A percentile compares a stretch with the other conserved stretches of the same genome.
Conservation (phyloP, 1,284 basidiomycete species). For the Veloboletus limbatus region DNA sequence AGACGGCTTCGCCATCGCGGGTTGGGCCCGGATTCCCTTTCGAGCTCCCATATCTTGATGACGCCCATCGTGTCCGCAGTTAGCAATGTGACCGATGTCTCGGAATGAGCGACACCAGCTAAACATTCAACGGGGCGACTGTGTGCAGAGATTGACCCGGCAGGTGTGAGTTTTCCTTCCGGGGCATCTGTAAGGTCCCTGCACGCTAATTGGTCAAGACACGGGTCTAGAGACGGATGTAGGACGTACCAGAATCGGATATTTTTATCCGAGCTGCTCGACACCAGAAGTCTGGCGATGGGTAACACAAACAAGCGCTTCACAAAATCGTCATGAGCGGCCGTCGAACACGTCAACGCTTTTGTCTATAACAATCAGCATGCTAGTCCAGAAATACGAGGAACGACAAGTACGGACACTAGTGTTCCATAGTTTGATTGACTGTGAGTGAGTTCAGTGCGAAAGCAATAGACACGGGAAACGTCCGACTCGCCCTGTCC, state of each 20-base stretch:
- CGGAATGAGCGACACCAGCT: conserved; percentile 45
- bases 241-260: conserved; percentile 78
- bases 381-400: not conserved
- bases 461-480: not conserved
- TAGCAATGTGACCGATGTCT: conserved; percentile 53
- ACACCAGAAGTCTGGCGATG: conserved; percentile 65
- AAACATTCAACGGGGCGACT: conserved; percentile 69
- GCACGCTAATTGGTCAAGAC: not conserved
- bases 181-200: conserved; percentile 60
- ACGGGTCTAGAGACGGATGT: not conserved
- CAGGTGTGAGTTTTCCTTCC: conserved; percentile 44
- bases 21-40: conserved; percentile 41
- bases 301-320: conserved; percentile 76
- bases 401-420: conserved; percentile 44
- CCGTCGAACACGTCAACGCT: conserved; percentile 61
- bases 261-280: conserved; percentile 89
- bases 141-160: conserved; percentile 71
- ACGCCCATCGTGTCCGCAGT: conserved; percentile 87
- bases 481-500: conserved; percentile 64
- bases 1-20: conserved; percentile 53
- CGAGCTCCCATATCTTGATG: conserved; percentile 73
- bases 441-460: conserved; percentile 40
- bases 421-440: conserved; percentile 80
- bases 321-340: conserved; percentile 86
- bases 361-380: conserved; percentile 54